Evolutionary conservation across 1,139 yeast species (phyloP), one percentile per base, ranked within the genome.

Genomic region (Blastobotrys serpentis): DNA sequence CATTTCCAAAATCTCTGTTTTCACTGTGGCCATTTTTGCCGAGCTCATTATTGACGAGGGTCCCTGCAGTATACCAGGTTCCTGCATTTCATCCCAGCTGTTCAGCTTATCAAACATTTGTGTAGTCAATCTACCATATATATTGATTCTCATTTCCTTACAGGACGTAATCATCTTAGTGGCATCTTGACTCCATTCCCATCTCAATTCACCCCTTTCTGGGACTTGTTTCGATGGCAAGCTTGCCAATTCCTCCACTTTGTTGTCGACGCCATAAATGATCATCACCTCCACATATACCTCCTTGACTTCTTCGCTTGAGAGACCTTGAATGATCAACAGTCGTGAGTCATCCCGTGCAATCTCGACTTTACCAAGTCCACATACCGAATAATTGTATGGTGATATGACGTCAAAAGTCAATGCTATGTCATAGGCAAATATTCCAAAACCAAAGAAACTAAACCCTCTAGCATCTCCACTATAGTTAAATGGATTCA

Each of bases 51-150:
- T 33, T 5, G n/a, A n/a, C n/a, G n/a, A n/a, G n/a, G n/a, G n/a
- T n/a, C n/a, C n/a, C n/a, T n/a, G n/a, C n/a, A n/a, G n/a, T n/a
- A 33, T n/a, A 1, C 52, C 54, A 2, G 56, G 54, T 33, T 62
- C 67, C 44, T 62, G 67, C 62, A 64, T 56, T 33, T 60, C 64
- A 45, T 64, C 68, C 68, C 68, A 64, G 46, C 67, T 62, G 4
- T 48, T 43, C 33, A 64, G 45, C 29, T 58, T 55, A 13, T 62
- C 63, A 17, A 64, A 39, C 43, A 56, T 62, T n/a, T 47, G 49
- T 5, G 25, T 26, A 7, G 52, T 46, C 4, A 58, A 47, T 8
- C 43, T 48, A 2, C 61, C 66, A 39, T 52, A 58, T 1, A 61
- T 47, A 21, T 33, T 22, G 21, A 32, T 8, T 2, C 44, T 5